Evolutionary conservation across 192 early-diverging fungal genomes (phyloP).

Genomic region (Backusella tuberculispora): DNA sequence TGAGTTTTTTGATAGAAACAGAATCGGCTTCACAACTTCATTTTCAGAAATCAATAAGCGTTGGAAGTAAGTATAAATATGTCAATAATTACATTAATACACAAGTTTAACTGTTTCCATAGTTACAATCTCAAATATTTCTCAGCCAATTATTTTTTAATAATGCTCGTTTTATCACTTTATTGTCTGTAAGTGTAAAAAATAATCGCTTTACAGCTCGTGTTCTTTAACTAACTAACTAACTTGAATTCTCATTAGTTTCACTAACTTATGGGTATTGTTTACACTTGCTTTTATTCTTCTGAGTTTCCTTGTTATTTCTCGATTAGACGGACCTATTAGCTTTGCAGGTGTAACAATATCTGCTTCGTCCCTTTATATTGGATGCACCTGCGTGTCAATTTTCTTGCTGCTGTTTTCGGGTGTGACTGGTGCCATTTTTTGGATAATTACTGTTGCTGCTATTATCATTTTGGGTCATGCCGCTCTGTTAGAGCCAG

Average conservation of each 20-base stretch:
- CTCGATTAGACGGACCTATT: conserved; percentile 45
- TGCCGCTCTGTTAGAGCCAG: conserved; percentile 57
- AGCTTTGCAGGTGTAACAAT: conserved; percentile 40
- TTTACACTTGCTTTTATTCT: conserved; percentile 54
- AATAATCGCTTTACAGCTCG: not conserved
- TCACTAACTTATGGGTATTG: conserved; percentile 53
- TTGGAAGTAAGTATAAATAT: conserved; percentile 34
- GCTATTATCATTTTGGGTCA: conserved; percentile 56
- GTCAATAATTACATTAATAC: not conserved
- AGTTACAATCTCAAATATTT: conserved; percentile 64
- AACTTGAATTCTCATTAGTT: too few species aligned
- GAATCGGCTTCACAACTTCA: conserved; percentile 49
- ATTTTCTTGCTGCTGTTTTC: conserved; percentile 58
- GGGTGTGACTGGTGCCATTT: conserved; percentile 55
- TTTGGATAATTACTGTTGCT: conserved; percentile 64
- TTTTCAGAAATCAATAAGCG: conserved; percentile 36
- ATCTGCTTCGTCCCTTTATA: conserved; percentile 50
- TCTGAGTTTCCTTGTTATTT: conserved; percentile 51
- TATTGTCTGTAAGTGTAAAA: conserved; percentile 54
- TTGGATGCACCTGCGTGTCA: conserved; percentile 42
- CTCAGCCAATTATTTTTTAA: conserved; percentile 63
- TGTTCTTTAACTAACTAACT: too few species aligned
- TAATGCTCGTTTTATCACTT: conserved; percentile 55
- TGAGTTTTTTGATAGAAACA: conserved; percentile 62
- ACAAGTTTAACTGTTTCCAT: conserved; percentile 13